Percentiles rank a stretch among this genome's conserved stretches.
phyloP scores from a whole-genome alignment of 371 early-diverging fungal genomes.

The Mortierella sp. region DNA sequence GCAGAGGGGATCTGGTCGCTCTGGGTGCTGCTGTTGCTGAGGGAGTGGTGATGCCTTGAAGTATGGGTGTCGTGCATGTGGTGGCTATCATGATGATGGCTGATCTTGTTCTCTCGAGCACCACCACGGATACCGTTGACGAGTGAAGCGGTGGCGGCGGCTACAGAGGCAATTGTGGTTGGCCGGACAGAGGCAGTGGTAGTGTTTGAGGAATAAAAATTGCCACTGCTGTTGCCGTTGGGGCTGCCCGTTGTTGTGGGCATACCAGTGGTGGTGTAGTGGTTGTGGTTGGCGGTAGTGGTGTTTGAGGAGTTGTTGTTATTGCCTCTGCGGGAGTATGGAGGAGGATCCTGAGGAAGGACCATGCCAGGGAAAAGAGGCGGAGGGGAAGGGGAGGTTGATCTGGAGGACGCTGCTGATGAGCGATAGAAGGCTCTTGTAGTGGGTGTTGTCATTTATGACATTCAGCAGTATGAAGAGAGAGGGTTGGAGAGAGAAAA shows the following conservation, averaged over 20 bases:
- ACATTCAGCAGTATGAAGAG: conserved; percentile 31
- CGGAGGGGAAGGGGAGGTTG: conserved; percentile 56
- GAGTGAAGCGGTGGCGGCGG: conserved; percentile 43
- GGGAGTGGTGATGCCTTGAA: conserved; percentile 40
- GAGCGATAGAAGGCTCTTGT: conserved; percentile 55
- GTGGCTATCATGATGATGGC: background rate
- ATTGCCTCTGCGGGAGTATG: conserved; percentile 50
- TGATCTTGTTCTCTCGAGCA: background rate
- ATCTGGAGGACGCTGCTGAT: conserved; percentile 58
- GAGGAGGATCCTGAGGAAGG: conserved; percentile 57
- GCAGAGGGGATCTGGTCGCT: conserved; percentile 54
- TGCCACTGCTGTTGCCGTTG: conserved; percentile 50
- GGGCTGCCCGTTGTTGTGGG: conserved; percentile 11
- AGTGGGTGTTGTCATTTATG: conserved; percentile 53
- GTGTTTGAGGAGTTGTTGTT: conserved; percentile 17
- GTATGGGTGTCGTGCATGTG: conserved; percentile 2
- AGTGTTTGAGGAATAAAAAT: conserved; percentile 44
- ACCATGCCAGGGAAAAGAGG: conserved; percentile 57
- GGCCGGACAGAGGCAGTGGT: conserved; percentile 45
- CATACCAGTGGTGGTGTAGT: conserved; percentile 14
- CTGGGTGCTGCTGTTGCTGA: conserved; percentile 46
- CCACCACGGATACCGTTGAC: conserved; percentile 44
- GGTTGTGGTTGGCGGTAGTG: conserved; percentile 10
- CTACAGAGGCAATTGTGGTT: conserved; percentile 38
- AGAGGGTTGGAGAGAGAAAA: background rate